Conservation (phyloP, 2,329 filamentous ascomycete species). For the Diplodia mutila region DNA sequence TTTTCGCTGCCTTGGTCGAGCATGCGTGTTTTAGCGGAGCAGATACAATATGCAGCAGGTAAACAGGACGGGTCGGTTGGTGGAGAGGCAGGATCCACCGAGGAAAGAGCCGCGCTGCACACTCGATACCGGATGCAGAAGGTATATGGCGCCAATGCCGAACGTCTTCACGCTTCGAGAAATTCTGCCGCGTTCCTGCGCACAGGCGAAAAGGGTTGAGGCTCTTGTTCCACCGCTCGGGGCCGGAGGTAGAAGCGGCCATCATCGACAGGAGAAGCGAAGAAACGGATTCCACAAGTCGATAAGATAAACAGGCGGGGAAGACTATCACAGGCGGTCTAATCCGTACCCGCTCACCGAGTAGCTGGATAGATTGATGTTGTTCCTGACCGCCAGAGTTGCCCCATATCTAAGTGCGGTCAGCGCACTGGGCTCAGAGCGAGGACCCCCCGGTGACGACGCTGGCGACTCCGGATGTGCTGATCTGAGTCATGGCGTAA, state of each 20-base stretch:
- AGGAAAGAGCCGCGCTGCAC: constrained; percentile 2
- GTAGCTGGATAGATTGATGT: not conserved
- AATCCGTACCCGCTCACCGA: not conserved
- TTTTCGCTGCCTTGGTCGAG: not conserved
- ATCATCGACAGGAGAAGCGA: constrained; percentile 19
- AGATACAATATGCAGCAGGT: not conserved
- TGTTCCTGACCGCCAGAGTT: constrained; percentile 18
- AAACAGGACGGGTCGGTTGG: not conserved
- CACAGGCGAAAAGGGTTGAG: not conserved
- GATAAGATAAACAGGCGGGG: not conserved
- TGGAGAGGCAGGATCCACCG: not conserved
- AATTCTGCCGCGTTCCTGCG: not conserved
- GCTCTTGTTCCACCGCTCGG: constrained; percentile 8
- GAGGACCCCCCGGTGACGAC: constrained; percentile 6
- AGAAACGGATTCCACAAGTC: not conserved
- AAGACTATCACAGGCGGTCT: constrained; percentile 17
- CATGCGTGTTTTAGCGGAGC: not conserved
- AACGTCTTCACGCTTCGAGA: not conserved
- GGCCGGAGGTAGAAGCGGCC: not conserved
- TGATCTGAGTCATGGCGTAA: constrained; percentile 2
- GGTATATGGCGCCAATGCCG: not conserved
- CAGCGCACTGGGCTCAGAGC: not conserved
- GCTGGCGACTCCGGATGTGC: not conserved
- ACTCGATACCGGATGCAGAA: not conserved
- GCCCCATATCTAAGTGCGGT: constrained; percentile 14